Conservation (phyloP, 1,284 basidiomycete species). For the Coriolopsis trogii region DNA sequence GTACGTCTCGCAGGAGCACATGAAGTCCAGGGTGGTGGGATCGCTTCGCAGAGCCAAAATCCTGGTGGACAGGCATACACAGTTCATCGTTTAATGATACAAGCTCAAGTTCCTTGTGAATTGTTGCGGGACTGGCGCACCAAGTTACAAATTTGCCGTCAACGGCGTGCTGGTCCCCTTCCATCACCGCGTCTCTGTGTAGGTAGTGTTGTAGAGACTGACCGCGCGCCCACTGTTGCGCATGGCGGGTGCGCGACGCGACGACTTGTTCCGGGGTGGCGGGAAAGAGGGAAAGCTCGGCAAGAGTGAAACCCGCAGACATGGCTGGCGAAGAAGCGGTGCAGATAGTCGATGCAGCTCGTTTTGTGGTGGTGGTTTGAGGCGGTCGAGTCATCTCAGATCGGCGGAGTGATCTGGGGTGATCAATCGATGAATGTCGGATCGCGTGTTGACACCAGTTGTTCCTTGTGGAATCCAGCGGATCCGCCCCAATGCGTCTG, state of each 20-base stretch:
- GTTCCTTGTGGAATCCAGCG: too few species aligned
- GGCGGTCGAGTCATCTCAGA: too few species aligned
- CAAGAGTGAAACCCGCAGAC: constrained; percentile 1
- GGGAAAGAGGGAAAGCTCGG: constrained; percentile 27
- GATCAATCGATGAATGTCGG: too few species aligned
- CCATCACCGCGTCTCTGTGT: constrained; percentile 36
- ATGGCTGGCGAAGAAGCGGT: neutral
- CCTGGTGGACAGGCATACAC: constrained; percentile 31
- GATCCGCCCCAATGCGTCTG: too few species aligned
- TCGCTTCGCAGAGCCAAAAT: constrained; percentile 44
- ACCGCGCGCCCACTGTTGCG: constrained; percentile 38
- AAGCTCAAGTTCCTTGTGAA: too few species aligned
- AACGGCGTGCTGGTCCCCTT: constrained; percentile 38
- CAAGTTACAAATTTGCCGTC: constrained; percentile 43
- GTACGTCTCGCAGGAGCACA: constrained; percentile 51
- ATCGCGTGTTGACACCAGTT: too few species aligned
- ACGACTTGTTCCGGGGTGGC: constrained; percentile 38
- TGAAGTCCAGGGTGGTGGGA: constrained; percentile 43
- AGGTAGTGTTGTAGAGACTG: constrained; percentile 40
- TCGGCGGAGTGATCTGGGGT: too few species aligned
- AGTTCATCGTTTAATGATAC: neutral
- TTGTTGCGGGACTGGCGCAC: constrained; percentile 21
- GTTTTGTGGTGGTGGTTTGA: neutral
- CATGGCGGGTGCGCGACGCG: constrained; percentile 38
- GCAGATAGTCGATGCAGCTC: neutral